Conservation (phyloP, 345 rosid genomes). For the Abelmoschus esculentus region DNA sequence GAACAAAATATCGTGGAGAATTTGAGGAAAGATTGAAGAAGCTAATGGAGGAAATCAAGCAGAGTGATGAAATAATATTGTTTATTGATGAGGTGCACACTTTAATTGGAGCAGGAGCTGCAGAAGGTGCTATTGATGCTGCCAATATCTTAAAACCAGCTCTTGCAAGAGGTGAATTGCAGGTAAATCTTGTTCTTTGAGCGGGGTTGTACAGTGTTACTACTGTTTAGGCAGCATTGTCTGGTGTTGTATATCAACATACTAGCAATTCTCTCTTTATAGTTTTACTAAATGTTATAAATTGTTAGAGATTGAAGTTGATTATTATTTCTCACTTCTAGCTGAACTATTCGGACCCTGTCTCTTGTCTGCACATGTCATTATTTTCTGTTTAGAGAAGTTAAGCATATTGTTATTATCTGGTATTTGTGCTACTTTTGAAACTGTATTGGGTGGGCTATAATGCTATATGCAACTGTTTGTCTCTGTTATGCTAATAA, state of each 20-base stretch:
- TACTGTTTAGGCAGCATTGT: neutral
- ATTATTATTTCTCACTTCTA: neutral
- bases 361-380: neutral
- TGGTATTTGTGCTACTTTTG: neutral
- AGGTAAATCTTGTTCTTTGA: slow-evolving; percentile 39
- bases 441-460: neutral
- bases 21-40: slow-evolving; percentile 98
- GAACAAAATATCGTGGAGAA: slow-evolving; percentile 96
- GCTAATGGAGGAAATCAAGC: slow-evolving; percentile 99
- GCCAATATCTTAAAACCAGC: slow-evolving; percentile 98
- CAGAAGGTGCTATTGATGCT: slow-evolving; percentile 99
- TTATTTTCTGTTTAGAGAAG: neutral
- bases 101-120: slow-evolving; percentile 96
- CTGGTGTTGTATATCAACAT: neutral
- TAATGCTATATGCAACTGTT: neutral
- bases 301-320: neutral
- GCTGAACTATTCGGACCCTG: neutral
- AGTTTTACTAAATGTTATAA: neutral
- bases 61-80: slow-evolving; percentile 91
- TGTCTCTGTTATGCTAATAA: neutral
- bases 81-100: slow-evolving; percentile 99
- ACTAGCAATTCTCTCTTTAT: neutral
- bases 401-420: neutral
- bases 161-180: slow-evolving; percentile 99
- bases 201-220: neutral